Conservation (phyloP, 352 stramenopile species). For the Phytophthora pistaciae region DNA sequence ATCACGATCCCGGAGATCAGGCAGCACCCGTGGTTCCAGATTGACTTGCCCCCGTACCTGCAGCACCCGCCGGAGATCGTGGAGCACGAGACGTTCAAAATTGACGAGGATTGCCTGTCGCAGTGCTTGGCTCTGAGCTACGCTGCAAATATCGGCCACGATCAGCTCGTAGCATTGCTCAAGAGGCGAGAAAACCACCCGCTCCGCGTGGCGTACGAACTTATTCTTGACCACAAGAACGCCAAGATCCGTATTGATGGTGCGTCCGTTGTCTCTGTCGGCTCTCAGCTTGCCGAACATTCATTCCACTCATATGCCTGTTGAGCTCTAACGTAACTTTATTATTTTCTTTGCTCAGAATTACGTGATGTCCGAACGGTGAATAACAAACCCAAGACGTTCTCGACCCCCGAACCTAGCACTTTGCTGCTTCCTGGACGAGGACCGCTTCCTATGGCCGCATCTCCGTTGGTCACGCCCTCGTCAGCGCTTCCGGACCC, state of each 20-base stretch:
- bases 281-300: too few relatives aligned
- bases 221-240: conserved; percentile 98
- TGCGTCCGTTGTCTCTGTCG: conserved; percentile 20
- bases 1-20: conserved; percentile 99
- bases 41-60: conserved; percentile 98
- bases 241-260: conserved; percentile 93
- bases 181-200: conserved; percentile 70
- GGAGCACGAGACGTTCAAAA: conserved; percentile 93
- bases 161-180: conserved; percentile 67
- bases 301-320: not conserved
- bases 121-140: conserved; percentile 72
- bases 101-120: conserved; percentile 78
- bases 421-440: conserved; percentile 78
- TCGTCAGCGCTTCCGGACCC: conserved; percentile 51
- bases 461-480: conserved; percentile 77
- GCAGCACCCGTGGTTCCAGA: conserved; percentile 98
- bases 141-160: conserved; percentile 52
- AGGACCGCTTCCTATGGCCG: conserved; percentile 83
- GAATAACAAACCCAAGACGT: conserved; percentile 84
- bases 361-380: conserved; percentile 74
- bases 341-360: conserved; percentile 43
- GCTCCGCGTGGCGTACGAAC: conserved; percentile 96
- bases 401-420: conserved; percentile 67
- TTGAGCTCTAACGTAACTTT: conserved; percentile 3
- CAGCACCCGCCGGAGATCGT: conserved; percentile 96